Conservation (phyloP, 2,329 filamentous ascomycete species). For the Stagonosporopsis cucurbitacearum region DNA sequence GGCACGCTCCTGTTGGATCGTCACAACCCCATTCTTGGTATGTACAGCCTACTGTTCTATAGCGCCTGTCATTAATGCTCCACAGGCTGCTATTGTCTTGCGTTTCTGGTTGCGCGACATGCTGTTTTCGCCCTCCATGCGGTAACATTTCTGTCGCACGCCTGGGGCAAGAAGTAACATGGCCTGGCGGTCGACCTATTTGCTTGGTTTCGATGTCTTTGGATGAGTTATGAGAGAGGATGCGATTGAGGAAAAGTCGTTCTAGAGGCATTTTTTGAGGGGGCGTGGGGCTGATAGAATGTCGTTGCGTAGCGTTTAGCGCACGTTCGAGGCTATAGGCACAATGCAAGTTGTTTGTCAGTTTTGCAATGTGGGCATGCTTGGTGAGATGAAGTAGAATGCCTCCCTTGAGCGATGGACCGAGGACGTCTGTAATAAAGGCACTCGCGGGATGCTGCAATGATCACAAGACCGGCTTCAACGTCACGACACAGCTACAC, state of each 20-base stretch:
- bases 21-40: slow-evolving; percentile 4
- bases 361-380: not conserved
- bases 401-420: not conserved
- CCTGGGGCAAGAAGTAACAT: not conserved
- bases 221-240: slow-evolving; percentile 8
- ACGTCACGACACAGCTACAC: not conserved
- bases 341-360: slow-evolving; percentile 3
- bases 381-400: not conserved
- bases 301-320: slow-evolving; percentile 1
- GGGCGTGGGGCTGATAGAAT: not conserved
- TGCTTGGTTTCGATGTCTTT: slow-evolving; percentile 1
- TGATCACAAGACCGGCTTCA: not conserved
- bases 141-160: not conserved
- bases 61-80: not conserved
- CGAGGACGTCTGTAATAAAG: not conserved
- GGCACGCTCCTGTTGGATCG: slow-evolving; percentile 9
- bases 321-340: not conserved
- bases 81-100: not conserved
- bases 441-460: not conserved
- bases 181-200: not conserved
- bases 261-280: not conserved
- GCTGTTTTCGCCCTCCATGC: slow-evolving; percentile 1
- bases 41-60: not conserved
- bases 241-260: slow-evolving; percentile 8
- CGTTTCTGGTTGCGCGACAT: not conserved